Evolutionary conservation across 2,329 filamentous ascomycete species (phyloP).

Genomic region (Xylaria sp.): DNA sequence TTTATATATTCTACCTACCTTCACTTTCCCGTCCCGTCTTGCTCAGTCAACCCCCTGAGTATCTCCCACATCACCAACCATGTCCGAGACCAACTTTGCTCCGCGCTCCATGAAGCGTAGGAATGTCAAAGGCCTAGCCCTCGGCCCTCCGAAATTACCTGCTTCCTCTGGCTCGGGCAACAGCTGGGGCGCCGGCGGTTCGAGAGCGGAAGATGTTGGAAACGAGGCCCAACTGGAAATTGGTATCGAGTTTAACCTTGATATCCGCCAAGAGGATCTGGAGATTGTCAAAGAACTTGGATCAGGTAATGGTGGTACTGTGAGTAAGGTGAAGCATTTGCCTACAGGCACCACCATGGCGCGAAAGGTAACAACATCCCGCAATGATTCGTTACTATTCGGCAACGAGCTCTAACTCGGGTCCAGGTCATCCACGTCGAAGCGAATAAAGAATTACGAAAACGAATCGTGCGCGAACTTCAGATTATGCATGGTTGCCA

Average conservation of each 20-base stretch:
- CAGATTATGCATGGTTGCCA: conserved; percentile 99
- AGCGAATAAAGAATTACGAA: conserved; percentile 95
- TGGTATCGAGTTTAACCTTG: conserved; percentile 94
- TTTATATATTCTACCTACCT: conserved; percentile 13
- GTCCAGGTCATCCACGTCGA: conserved; percentile 96
- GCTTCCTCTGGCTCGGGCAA: conserved; percentile 76
- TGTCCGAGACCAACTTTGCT: conserved; percentile 69
- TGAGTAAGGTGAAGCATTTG: conserved; percentile 96
- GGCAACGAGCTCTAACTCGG: conserved; percentile 11
- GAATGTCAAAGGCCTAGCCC: conserved; percentile 95
- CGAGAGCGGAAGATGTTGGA: conserved; percentile 61
- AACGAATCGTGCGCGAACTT: conserved; percentile 94
- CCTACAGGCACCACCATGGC: conserved; percentile 97
- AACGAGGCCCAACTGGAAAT: conserved; percentile 82
- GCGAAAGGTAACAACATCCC: conserved; percentile 77
- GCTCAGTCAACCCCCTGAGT: conserved; percentile 13
- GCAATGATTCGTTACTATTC: not conserved
- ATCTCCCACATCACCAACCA: conserved; percentile 50
- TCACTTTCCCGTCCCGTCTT: conserved; percentile 16
- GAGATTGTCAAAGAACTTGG: conserved; percentile 94
- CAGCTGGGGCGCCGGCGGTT: conserved; percentile 49
- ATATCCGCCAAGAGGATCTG: conserved; percentile 90
- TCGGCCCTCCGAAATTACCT: conserved; percentile 77
- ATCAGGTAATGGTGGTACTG: conserved; percentile 95
- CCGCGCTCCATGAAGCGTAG: conserved; percentile 95